Percentiles rank a stretch among this genome's conserved stretches.
phyloP scores from a whole-genome alignment of 2,329 filamentous ascomycete genomes.

The Didymella pomorum region DNA sequence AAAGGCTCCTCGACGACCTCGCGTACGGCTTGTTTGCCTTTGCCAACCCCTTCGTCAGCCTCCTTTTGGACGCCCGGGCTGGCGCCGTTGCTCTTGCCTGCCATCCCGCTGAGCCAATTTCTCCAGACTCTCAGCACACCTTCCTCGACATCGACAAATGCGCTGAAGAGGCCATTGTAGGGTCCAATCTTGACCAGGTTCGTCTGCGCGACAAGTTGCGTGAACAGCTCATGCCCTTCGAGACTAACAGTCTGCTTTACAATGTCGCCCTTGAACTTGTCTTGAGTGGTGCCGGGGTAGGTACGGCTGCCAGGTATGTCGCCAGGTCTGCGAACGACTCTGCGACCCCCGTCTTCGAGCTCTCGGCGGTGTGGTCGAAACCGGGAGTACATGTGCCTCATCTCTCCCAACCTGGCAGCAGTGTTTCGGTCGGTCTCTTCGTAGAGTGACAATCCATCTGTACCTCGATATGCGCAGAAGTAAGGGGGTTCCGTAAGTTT shows the following conservation, averaged over 20 bases:
- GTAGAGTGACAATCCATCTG: slow-evolving; percentile 63
- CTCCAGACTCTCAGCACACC: slow-evolving; percentile 75
- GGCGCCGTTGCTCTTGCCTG: slow-evolving; percentile 29
- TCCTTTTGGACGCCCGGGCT: slow-evolving; percentile 23
- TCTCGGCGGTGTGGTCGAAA: slow-evolving; percentile 71
- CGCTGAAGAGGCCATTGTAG: slow-evolving; percentile 67
- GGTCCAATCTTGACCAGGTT: slow-evolving; percentile 74
- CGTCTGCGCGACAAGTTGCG: slow-evolving; percentile 73
- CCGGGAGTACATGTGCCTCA: slow-evolving; percentile 70
- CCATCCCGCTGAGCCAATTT: slow-evolving; percentile 69
- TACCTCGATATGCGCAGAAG: slow-evolving; percentile 72
- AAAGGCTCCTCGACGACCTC: slow-evolving; percentile 24
- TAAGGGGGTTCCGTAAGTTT: slow-evolving; percentile 74
- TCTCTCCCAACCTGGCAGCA: slow-evolving; percentile 53
- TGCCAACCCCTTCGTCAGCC: slow-evolving; percentile 34
- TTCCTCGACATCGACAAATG: slow-evolving; percentile 71
- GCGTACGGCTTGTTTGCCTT: slow-evolving; percentile 30
- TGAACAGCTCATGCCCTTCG: slow-evolving; percentile 75
- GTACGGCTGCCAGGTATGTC: slow-evolving; percentile 58
- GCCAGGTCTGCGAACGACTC: slow-evolving; percentile 53
- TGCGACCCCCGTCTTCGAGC: slow-evolving; percentile 52
- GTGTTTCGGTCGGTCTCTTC: slow-evolving; percentile 37
- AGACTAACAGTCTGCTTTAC: slow-evolving; percentile 69
- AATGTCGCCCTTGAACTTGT: slow-evolving; percentile 50
- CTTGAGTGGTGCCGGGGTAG: slow-evolving; percentile 37